phyloP scores from a whole-genome alignment of 1,284 basidiomycete species.

The Papiliotrema nemorosa region DNA sequence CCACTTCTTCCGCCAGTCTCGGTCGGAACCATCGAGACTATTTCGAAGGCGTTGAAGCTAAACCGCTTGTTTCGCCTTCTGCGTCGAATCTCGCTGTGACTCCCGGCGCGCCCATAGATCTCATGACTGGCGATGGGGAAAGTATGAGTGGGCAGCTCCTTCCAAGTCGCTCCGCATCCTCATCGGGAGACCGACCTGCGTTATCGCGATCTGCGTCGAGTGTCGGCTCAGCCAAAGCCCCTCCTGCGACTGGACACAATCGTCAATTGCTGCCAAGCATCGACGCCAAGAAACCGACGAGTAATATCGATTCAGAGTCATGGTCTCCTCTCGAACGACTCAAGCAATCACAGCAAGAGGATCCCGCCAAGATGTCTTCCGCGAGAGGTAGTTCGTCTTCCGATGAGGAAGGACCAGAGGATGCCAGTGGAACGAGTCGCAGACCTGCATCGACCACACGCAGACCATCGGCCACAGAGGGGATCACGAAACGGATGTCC shows the following conservation, averaged over 20 bases:
- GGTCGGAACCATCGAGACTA: background rate
- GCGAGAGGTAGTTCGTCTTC: constrained; percentile 25
- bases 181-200: constrained; percentile 1
- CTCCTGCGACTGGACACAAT: constrained; percentile 14
- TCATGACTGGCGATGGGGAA: constrained; percentile 21
- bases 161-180: constrained; percentile 1
- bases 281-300: constrained; percentile 14
- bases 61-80: background rate
- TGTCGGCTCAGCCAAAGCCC: background rate
- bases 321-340: constrained; percentile 34
- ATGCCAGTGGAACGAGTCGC: constrained; percentile 1
- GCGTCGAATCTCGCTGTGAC: background rate
- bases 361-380: background rate
- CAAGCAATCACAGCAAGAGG: background rate
- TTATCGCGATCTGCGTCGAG: background rate
- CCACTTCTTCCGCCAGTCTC: background rate
- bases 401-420: constrained; percentile 38
- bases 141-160: constrained; percentile 7
- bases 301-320: constrained; percentile 32
- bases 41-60: constrained; percentile 1
- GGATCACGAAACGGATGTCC: background rate
- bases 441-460: background rate
- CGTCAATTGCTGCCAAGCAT: constrained; percentile 13
- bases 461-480: background rate
- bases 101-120: constrained; percentile 7